These are phyloP conservation scores for Fraxinus velutina DNA, from an alignment of 305 asterid species.

Conservation along the genomic window DNA sequence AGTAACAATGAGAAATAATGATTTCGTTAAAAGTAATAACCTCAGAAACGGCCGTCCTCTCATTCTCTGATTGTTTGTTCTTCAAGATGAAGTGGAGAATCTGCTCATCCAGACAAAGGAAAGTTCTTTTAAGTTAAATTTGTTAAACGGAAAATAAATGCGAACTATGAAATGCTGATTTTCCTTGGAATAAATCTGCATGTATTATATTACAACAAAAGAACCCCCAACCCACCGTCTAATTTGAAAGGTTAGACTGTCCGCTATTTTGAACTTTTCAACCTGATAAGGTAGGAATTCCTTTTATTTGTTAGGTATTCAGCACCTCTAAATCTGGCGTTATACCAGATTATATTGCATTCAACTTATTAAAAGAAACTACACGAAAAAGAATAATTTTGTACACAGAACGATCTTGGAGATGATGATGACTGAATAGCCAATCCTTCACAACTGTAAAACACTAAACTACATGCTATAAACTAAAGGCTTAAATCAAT, in stretches of 20 bases:
- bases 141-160: background rate
- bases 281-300: background rate
- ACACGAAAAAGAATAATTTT: background rate
- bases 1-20: background rate
- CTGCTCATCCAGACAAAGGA: slow-evolving; percentile 40
- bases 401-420: background rate
- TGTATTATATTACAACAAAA: background rate
- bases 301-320: background rate
- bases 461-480: background rate
- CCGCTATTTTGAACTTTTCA: background rate
- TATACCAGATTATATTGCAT: background rate
- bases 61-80: slow-evolving; percentile 51
- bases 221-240: background rate
- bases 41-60: slow-evolving; percentile 58
- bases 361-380: background rate
- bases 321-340: background rate
- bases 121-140: background rate
- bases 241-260: background rate
- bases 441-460: background rate
- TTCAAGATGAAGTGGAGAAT: slow-evolving; percentile 61
- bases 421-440: background rate
- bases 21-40: slow-evolving; percentile 28
- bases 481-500: background rate
- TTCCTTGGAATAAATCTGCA: background rate
- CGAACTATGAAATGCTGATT: background rate